Percentiles rank a stretch among this genome's conserved stretches.
These are phyloP conservation scores for Papiliotrema terrestris DNA, from an alignment of 1,284 basidiomycete genomes.

Conservation along the genomic window DNA sequence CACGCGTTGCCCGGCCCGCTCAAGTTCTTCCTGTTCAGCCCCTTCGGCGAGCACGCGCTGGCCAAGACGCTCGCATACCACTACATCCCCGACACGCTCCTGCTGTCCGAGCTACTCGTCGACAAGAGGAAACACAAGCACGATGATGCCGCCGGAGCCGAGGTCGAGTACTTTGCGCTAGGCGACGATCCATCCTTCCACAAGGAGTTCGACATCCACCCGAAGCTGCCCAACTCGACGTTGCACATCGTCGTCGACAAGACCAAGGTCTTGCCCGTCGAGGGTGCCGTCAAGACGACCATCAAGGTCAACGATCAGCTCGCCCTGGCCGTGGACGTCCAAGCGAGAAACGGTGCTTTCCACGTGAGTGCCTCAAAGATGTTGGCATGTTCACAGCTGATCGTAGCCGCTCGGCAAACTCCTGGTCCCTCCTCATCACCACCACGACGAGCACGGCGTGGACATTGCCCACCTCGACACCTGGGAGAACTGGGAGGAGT, in stretches of 20 bases:
- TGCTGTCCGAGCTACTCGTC: conserved; percentile 58
- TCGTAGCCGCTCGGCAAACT: conserved; percentile 56
- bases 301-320: conserved; percentile 57
- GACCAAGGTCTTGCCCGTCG: conserved; percentile 49
- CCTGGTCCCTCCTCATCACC: conserved; percentile 54
- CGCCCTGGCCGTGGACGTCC: conserved; percentile 56
- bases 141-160: not conserved
- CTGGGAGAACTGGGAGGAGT: conserved; percentile 65
- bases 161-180: conserved; percentile 5
- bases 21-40: conserved; percentile 64
- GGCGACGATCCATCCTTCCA: conserved; percentile 51
- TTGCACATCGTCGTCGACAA: conserved; percentile 57
- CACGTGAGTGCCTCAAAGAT: conserved; percentile 48
- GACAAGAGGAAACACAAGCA: conserved; percentile 18
- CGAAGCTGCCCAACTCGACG: conserved; percentile 55
- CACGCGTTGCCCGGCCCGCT: conserved; percentile 57
- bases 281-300: conserved; percentile 49
- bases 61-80: conserved; percentile 66
- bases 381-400: not conserved
- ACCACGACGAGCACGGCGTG: conserved; percentile 37
- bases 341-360: conserved; percentile 61
- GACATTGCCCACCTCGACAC: conserved; percentile 38
- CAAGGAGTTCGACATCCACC: conserved; percentile 53
- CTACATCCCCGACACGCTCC: conserved; percentile 58
- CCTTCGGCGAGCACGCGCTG: conserved; percentile 58